Evolutionary conservation across 2,329 filamentous ascomycete genomes (phyloP), one percentile per base, ranked within the genome.

Genomic region (Fusarium gaditjirri): DNA sequence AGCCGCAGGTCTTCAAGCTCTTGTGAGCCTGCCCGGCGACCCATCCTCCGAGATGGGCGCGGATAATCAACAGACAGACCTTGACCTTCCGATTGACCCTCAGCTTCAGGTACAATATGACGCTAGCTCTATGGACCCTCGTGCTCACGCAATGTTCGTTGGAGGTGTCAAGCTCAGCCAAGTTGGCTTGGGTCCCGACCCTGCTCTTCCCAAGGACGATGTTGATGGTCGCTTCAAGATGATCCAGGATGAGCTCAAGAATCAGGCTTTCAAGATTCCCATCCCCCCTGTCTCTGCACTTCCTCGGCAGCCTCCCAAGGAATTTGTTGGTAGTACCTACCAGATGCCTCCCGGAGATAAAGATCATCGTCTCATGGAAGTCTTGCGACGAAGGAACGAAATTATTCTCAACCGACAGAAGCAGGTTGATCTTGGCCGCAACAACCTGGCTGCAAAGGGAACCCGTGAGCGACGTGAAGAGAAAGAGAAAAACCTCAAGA

Each of bases 361-460:
- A 5, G 46, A 73, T 42, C 25, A 41, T 10, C 54, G 47, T 6
- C 47, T 73, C 6, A 11, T 29, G 6, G 27, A 60, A 6, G 65
- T 75, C 12, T 49, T 70, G 14, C 36, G 58, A 5, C 38, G 71
- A 11, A 59, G 70, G 23, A 66, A 72, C 1, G 29, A 41, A 2
- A 11, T 58, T 2, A 68, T 79, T 5, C 70, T 75, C 25, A 66
- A 52, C 1, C 61, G 65, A 11, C 79, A 79, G 61, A 80, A 82
- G 55, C 17, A 49, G 10, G 50, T 78, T 4, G 78, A 82, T 23
- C 75, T 79, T 4, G 63, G 76, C 44, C 74, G 82, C 8, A 84
- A 84, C 75, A 84, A 83, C 65, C 63, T 73, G 39, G 80, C 83
- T 1, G 83, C 83, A 29, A 81, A 80, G 69, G 80, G 81, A 58